A percentile compares a stretch with the other conserved stretches of the same genome.
phyloP scores from a whole-genome alignment of 495 filamentous ascomycete species.

The Thermothielavioides terrestris region DNA sequence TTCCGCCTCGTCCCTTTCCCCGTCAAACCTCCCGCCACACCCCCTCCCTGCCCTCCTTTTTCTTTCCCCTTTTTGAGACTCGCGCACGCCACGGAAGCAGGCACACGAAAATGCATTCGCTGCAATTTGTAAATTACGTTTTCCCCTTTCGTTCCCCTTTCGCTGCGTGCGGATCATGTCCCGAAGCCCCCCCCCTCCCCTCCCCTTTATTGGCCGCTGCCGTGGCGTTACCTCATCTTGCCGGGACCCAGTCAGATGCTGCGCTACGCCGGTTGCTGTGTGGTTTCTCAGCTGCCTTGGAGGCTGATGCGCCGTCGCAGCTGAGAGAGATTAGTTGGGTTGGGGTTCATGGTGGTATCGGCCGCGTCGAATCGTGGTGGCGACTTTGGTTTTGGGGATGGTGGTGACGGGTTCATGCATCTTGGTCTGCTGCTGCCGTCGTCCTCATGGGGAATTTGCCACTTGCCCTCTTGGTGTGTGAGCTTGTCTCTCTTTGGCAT shows the following conservation, averaged over 20 bases:
- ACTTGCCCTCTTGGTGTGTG: neutral
- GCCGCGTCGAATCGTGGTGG: neutral
- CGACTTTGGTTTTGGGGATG: neutral
- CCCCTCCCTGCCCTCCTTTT: slow-evolving; percentile 7
- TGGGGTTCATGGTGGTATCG: too few species aligned
- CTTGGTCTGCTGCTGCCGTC: slow-evolving; percentile 6
- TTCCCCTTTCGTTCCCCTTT: too few species aligned
- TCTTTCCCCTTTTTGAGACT: neutral
- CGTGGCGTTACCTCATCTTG: too few species aligned
- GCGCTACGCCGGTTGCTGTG: too few species aligned
- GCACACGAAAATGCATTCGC: neutral
- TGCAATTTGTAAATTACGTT: neutral
- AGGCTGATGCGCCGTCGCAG: neutral
- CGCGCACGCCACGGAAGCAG: neutral
- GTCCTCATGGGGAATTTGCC: neutral
- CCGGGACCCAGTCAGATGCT: too few species aligned
- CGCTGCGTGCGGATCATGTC: too few species aligned
- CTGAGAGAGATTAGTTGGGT: too few species aligned
- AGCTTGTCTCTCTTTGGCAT: too few species aligned
- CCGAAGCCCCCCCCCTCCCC: too few species aligned
- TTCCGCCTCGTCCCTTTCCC: slow-evolving; percentile 12
- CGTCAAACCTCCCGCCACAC: too few species aligned
- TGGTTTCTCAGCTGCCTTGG: too few species aligned
- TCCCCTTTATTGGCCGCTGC: too few species aligned
- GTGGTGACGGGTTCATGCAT: slow-evolving; percentile 5